Evolutionary conservation across 2,329 filamentous ascomycete species (phyloP).

Genomic region (Ophiostoma piceae): DNA sequence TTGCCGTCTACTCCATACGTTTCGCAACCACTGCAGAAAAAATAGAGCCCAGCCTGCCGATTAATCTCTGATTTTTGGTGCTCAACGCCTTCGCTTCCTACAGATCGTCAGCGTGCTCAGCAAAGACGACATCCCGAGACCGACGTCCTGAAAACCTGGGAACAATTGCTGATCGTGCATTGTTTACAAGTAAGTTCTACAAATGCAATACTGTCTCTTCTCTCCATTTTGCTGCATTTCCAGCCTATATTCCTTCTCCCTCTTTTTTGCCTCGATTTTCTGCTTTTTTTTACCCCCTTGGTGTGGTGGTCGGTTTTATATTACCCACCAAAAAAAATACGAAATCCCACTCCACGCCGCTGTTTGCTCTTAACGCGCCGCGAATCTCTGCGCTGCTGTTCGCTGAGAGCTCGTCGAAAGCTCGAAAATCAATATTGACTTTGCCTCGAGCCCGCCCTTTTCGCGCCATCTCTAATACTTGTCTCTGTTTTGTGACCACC

Average conservation of each 20-base stretch:
- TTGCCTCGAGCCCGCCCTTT: constrained; percentile 16
- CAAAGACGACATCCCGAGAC: not conserved
- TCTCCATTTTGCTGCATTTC: not conserved
- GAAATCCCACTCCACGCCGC: constrained; percentile 11
- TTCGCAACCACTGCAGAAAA: constrained; percentile 1
- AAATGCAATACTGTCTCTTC: not conserved
- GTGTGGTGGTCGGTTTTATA: constrained; percentile 10
- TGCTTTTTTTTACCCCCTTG: constrained; percentile 4
- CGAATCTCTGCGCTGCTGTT: not conserved
- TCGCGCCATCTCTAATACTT: constrained; percentile 11
- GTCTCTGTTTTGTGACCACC: constrained; percentile 6
- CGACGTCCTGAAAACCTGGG: not conserved
- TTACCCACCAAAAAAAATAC: constrained; percentile 18
- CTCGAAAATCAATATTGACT: constrained; percentile 26
- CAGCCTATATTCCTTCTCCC: not conserved
- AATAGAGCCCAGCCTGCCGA: not conserved
- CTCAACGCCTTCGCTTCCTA: not conserved
- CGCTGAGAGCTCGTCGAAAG: constrained; percentile 17
- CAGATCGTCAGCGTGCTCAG: constrained; percentile 10
- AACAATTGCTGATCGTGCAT: not conserved
- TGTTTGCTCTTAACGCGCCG: constrained; percentile 2
- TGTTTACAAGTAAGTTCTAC: not conserved
- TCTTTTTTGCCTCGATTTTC: not conserved
- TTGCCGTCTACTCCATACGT: constrained; percentile 9
- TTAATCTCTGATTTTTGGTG: constrained; percentile 10